Base-by-base conservation (phyloP, 2,329 filamentous ascomycete genomes). In the Neonectria neomacrospora region DNA sequence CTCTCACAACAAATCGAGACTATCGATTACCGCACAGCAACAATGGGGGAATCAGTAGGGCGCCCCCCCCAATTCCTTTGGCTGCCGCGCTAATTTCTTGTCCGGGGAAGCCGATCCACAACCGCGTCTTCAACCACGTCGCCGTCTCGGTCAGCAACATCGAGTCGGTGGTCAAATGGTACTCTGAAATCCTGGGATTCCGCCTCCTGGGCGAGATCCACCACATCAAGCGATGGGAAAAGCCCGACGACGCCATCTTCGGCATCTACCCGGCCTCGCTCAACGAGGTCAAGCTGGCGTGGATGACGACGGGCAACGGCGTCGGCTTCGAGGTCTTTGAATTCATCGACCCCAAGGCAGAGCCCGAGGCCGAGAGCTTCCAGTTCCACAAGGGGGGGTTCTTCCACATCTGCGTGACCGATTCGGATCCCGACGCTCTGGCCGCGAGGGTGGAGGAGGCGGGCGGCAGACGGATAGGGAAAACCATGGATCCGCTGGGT, bases 301-400 rank as follows among this genome's bases (percentile, higher is more conserved):
- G 66, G 55, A 63, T 78, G 58, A 57, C 67, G 14, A 68, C 75
- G 14, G 72, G 76, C 12, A 78, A 76, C 58, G 71, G 70, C 41
- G 71, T 78, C 22, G 76, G 75, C 12, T 72, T 76, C 55, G 76
- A 77, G 65, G 45, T 78, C 8, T 78, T 78, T 58, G 67, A 78
- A 54, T 78, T 77, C 63, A 61, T 75, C 23, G 71, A 75, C 12
- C 63, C 75, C 65, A 63, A 57, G 18, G 22, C 58, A 37, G 54
- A 57, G 52, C 20, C 55, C 50, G 16, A 50, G 54, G 58, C 52
- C 50, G 30, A 32, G 30, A 56, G 56, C 39, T 62, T 65, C 54
- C 53, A 65, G 22, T 77, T 74, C 60, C 68, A 67, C 16, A 66
- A 69, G 20, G 66, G 67, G n/a, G 77, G 76, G 4, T 75, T 78